These are phyloP conservation scores for Byssothecium circinans DNA, from an alignment of 2,329 filamentous ascomycete species.

Conservation along the genomic window DNA sequence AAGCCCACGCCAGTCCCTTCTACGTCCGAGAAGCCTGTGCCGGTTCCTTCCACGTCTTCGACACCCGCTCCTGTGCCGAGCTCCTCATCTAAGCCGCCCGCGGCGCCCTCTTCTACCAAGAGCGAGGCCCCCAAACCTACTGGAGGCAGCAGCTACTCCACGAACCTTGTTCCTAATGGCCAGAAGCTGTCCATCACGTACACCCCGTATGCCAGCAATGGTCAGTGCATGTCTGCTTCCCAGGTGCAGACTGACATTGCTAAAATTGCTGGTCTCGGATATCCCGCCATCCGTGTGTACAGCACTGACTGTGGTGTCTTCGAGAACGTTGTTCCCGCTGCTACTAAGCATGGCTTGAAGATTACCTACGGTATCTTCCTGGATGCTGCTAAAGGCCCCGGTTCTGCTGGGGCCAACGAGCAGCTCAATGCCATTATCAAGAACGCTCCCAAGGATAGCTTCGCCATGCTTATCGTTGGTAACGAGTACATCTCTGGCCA, in stretches of 20 bases:
- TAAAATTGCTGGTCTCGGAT: slow-evolving; percentile 51
- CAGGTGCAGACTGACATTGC: slow-evolving; percentile 47
- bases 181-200: slow-evolving; percentile 54
- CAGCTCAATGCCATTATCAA: slow-evolving; percentile 75
- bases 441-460: slow-evolving; percentile 69
- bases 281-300: slow-evolving; percentile 78
- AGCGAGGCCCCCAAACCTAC: slow-evolving; percentile 35
- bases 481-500: slow-evolving; percentile 87
- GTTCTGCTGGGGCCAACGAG: slow-evolving; percentile 60
- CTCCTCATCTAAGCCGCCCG: slow-evolving; percentile 22
- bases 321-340: slow-evolving; percentile 71
- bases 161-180: slow-evolving; percentile 45
- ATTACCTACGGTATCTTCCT: slow-evolving; percentile 90
- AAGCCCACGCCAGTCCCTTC: slow-evolving; percentile 7
- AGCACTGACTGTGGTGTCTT: slow-evolving; percentile 88
- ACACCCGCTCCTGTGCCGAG: slow-evolving; percentile 15
- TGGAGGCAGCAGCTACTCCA: slow-evolving; percentile 27
- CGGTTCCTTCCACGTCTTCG: slow-evolving; percentile 2
- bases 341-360: slow-evolving; percentile 66
- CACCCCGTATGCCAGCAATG: slow-evolving; percentile 49
- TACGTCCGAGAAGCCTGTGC: slow-evolving; percentile 5
- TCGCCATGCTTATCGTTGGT: slow-evolving; percentile 80
- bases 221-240: slow-evolving; percentile 47
- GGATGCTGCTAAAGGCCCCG: slow-evolving; percentile 53
- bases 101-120: slow-evolving; percentile 16